phyloP scores from a whole-genome alignment of 345 rosid species.

The Toxicodendron radicans region DNA sequence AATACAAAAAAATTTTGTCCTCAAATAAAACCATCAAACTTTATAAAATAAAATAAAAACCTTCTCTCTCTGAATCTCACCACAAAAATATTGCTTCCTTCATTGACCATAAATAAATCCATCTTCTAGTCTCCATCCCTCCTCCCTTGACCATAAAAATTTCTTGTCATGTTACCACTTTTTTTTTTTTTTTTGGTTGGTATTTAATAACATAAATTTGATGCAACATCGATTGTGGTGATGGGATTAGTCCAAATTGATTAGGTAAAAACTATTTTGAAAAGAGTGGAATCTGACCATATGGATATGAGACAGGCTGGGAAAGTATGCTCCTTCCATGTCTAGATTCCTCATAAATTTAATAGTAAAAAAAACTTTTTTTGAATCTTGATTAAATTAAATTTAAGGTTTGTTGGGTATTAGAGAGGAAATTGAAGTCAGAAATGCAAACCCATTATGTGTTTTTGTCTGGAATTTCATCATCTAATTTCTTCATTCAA shows the following conservation, averaged over 20 bases:
- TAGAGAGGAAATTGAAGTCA: constrained; percentile 16
- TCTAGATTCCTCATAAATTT: constrained; percentile 23
- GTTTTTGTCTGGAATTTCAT: constrained; percentile 33
- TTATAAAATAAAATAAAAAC: not conserved
- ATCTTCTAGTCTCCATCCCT: not conserved
- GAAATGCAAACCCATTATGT: constrained; percentile 9
- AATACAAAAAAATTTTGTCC: not conserved
- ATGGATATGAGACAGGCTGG: constrained; percentile 32
- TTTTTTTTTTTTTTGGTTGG: not conserved
- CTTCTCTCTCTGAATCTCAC: not conserved
- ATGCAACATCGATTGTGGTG: constrained; percentile 41
- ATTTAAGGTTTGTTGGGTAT: constrained; percentile 12
- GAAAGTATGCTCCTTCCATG: constrained; percentile 22
- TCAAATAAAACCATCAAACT: not conserved
- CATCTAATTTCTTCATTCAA: not conserved
- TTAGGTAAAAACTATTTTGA: constrained; percentile 30
- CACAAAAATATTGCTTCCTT: not conserved
- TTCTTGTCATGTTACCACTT: constrained; percentile 8
- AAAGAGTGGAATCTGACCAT: constrained; percentile 32
- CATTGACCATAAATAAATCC: not conserved
- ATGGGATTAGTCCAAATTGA: constrained; percentile 28
- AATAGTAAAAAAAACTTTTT: not conserved
- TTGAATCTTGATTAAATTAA: constrained; percentile 10
- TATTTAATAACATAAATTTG: not conserved
- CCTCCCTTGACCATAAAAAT: not conserved